Conservation (phyloP, 495 filamentous ascomycete species). For the Hypoxylon fragiforme region DNA sequence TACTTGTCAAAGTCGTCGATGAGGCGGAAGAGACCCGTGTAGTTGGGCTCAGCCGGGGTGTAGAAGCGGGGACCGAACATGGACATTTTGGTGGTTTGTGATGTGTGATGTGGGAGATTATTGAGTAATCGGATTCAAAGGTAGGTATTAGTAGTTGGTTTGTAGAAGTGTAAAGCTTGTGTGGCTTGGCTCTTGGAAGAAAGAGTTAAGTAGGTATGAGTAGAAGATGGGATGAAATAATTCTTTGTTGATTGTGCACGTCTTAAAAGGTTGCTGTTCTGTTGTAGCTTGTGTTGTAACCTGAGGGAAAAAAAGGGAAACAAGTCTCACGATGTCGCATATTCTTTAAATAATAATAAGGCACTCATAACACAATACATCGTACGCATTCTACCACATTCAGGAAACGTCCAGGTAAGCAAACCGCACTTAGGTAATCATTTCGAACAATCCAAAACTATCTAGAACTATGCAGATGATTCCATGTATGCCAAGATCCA, state of each 20-base stretch:
- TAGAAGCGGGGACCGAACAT: conserved; percentile 62
- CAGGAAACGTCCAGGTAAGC: conserved; percentile 20
- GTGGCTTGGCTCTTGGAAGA: conserved; percentile 17
- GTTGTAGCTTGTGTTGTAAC: no score
- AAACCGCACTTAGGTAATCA: conserved; percentile 13
- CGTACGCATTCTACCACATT: conserved; percentile 28
- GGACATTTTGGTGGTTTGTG: conserved; percentile 59
- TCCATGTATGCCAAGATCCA: conserved; percentile 6
- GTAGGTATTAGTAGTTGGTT: no score
- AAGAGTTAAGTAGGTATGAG: no score
- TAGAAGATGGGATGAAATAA: conserved; percentile 14
- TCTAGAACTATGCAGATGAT: conserved; percentile 30
- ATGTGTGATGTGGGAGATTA: conserved; percentile 23
- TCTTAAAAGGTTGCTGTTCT: no score
- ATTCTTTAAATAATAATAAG: conserved; percentile 33
- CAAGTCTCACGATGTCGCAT: conserved; percentile 13
- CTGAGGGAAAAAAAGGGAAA: conserved; percentile 24
- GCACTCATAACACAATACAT: background rate
- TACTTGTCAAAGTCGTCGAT: conserved; percentile 74
- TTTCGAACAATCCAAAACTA: conserved; percentile 11
- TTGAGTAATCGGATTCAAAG: no score
- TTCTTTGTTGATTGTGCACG: no score
- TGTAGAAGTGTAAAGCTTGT: conserved; percentile 17
- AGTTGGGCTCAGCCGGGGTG: conserved; percentile 51
- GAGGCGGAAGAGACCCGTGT: conserved; percentile 71